Evolutionary conservation across 2,329 filamentous ascomycete genomes (phyloP).

Genomic region (Lecanicillium sp.): DNA sequence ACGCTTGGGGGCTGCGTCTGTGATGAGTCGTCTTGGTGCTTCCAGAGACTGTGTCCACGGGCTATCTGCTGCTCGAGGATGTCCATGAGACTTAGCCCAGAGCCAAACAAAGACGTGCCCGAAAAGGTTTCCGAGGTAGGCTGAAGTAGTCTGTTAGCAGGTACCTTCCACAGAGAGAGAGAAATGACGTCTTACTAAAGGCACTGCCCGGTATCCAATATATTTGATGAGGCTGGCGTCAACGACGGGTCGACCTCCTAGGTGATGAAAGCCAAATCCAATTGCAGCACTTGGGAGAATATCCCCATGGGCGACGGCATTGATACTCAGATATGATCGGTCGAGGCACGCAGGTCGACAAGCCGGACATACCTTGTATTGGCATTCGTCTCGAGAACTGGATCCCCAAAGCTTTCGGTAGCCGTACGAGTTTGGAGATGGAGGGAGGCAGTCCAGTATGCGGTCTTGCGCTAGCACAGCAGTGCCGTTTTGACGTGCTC

Average conservation of each 20-base stretch:
- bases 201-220: conserved; percentile 30
- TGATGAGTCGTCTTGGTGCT: background rate
- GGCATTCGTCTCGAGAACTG: conserved; percentile 33
- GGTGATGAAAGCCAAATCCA: conserved; percentile 43
- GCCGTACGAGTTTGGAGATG: conserved; percentile 11
- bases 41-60: background rate
- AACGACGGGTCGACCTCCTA: conserved; percentile 33
- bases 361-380: conserved; percentile 38
- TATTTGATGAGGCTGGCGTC: conserved; percentile 28
- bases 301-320: conserved; percentile 40
- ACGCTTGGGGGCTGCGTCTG: too few relatives aligned
- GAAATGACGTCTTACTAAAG: conserved; percentile 23
- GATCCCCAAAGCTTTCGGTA: conserved; percentile 30
- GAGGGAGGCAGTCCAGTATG: conserved; percentile 11
- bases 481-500: conserved; percentile 15
- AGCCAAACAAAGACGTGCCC: conserved; percentile 4
- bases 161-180: background rate
- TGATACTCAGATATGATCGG: conserved; percentile 40
- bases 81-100: conserved; percentile 7
- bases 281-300: conserved; percentile 39
- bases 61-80: conserved; percentile 8
- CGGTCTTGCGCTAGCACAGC: conserved; percentile 14
- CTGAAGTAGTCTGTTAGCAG: background rate
- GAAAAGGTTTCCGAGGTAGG: conserved; percentile 1
- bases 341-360: conserved; percentile 37